Conservation (phyloP, 805 yeast genomes). For the Saccharomycopsis olivae region DNA sequence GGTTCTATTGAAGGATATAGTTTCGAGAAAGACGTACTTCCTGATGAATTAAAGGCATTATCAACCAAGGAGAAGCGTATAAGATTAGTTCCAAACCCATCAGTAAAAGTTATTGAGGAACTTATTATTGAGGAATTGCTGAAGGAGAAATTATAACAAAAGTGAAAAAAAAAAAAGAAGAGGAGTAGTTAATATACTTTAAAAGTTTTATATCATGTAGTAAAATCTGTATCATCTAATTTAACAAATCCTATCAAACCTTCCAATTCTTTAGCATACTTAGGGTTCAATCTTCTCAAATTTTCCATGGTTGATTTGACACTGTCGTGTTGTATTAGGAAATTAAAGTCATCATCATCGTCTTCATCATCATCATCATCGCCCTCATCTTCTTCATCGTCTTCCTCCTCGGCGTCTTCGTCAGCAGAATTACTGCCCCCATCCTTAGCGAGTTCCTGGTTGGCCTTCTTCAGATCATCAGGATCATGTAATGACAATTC, state of each 20-base stretch:
- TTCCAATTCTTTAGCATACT: slow-evolving; percentile 3
- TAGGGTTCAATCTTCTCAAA: slow-evolving; percentile 9
- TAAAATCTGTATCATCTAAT: not conserved
- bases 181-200: no score
- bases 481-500: slow-evolving; percentile 21
- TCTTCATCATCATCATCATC: slow-evolving; percentile 17
- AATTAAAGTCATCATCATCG: slow-evolving; percentile 3
- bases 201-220: no score
- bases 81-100: slow-evolving; percentile 58
- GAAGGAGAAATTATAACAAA: no score
- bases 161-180: no score
- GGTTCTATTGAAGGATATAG: slow-evolving; percentile 58
- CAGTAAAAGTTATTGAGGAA: slow-evolving; percentile 61
- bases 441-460: no score
- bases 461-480: slow-evolving; percentile 11
- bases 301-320: slow-evolving; percentile 2
- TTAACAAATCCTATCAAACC: slow-evolving; percentile 8
- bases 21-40: slow-evolving; percentile 81
- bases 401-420: slow-evolving; percentile 13
- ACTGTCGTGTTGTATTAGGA: not conserved
- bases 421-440: no score
- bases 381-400: slow-evolving; percentile 20
- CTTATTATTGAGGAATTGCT: slow-evolving; percentile 65
- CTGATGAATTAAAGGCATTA: slow-evolving; percentile 73
- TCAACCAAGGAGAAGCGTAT: slow-evolving; percentile 65